Evolutionary conservation across 2,329 filamentous ascomycete species (phyloP).

Genomic region (Rugonectria rugulosa): DNA sequence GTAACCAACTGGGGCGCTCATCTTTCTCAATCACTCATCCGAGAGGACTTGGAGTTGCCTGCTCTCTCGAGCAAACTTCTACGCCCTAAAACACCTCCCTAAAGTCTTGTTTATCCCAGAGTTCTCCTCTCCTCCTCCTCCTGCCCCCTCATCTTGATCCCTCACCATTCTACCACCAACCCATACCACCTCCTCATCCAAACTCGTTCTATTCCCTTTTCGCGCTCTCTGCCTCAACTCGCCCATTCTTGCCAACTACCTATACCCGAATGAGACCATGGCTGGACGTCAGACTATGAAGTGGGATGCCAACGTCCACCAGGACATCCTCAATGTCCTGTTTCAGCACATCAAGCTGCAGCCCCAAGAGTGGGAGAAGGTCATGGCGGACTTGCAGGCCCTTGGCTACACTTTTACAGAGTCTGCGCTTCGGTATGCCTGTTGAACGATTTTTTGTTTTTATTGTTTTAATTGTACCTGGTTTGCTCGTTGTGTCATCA

Average conservation of each 20-base stretch:
- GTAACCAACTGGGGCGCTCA: background rate
- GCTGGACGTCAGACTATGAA: slow-evolving; percentile 42
- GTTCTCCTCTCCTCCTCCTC: slow-evolving; percentile 7
- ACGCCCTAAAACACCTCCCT: slow-evolving; percentile 6
- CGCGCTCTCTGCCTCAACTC: background rate
- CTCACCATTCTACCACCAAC: background rate
- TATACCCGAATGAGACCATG: slow-evolving; percentile 33
- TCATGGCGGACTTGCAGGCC: slow-evolving; percentile 47
- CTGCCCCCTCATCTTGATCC: slow-evolving; percentile 7
- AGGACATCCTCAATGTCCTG: slow-evolving; percentile 53
- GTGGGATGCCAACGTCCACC: slow-evolving; percentile 53
- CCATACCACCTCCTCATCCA: slow-evolving; percentile 14
- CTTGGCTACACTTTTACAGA: slow-evolving; percentile 52
- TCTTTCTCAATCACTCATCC: background rate
- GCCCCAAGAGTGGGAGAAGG: slow-evolving; percentile 42
- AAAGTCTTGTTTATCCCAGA: background rate
- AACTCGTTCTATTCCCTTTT: background rate
- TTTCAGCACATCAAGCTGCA: slow-evolving; percentile 47
- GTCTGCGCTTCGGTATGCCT: slow-evolving; percentile 53
- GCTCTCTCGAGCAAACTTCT: slow-evolving; percentile 1
- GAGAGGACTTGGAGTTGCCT: background rate
- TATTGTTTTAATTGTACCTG: slow-evolving; percentile 7
- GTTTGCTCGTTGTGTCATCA: slow-evolving; percentile 2
- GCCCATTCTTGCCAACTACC: background rate
- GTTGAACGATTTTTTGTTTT: slow-evolving; percentile 12